Base-by-base conservation (phyloP, 2,329 filamentous ascomycete genomes). In the Pseudogymnoascus sp. region DNA sequence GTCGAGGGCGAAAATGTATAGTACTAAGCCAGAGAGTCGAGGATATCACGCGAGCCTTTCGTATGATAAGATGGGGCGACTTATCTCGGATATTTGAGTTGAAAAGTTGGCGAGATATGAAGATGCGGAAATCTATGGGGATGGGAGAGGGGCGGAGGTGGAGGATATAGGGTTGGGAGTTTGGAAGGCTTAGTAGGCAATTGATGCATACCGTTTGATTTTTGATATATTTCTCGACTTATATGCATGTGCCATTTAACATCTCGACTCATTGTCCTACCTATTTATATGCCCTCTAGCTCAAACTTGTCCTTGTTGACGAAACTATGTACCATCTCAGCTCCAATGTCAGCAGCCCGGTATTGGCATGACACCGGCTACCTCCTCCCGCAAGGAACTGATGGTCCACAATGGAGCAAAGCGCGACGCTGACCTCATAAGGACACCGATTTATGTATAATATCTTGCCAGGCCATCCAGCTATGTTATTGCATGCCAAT, bases 131-230 rank as follows among this genome's bases (percentile, higher is more conserved):
- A 35, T 56, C 50, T 56, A 56, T 4, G 28, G 50, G 16, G 50
- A 35, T 35, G 50, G 50, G 28, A 33, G 50, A 14, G n/a, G 10
- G 50, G n/a, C 5, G 16, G 47, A 18, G 50, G 50, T 14, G 50
- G 28, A 56, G 28, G 50, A 18, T 33, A 21, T 35, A 56, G n/a
- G 47, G 28, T 56, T 56, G 50, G 50, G 50, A 56, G 50, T 56
- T 56, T 56, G 28, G 28, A 56, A 56, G 50, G 50, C 50, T 56
- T 56, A 56, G 50, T 56, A 56, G 50, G 50, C 50, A 56, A 56
- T 56, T 56, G 50, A 56, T 56, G 50, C 50, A 56, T 56, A 56
- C 50, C 18, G 50, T 56, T 56, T 56, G 50, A 56, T 56, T 35
- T 56, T 56, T 56, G n/a, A 56, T 35, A 21, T 56, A 35, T 35